Conservation (phyloP, 2,329 filamentous ascomycete genomes). For the Aspergillus tubingensis region DNA sequence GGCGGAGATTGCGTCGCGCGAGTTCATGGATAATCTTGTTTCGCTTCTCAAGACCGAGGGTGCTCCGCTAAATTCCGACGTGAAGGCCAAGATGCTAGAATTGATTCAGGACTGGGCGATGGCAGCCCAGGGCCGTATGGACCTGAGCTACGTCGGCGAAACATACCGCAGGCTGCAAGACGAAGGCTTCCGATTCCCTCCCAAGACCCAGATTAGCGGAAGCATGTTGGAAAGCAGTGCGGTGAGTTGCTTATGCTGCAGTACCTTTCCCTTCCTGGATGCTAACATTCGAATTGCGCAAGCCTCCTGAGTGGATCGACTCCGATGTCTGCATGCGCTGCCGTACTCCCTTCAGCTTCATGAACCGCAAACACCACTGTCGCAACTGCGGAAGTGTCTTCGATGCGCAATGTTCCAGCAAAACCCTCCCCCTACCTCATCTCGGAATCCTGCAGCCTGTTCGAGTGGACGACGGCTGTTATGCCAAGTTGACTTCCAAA, state of each 20-base stretch:
- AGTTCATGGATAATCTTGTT: slow-evolving; percentile 97
- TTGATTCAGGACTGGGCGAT: slow-evolving; percentile 91
- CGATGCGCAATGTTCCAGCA: slow-evolving; percentile 90
- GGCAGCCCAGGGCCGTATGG: slow-evolving; percentile 80
- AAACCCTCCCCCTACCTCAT: slow-evolving; percentile 83
- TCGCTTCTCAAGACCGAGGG: slow-evolving; percentile 84
- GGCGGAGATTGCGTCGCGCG: slow-evolving; percentile 88
- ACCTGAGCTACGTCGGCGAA: slow-evolving; percentile 82
- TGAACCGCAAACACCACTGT: slow-evolving; percentile 97
- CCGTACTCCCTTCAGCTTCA: slow-evolving; percentile 92
- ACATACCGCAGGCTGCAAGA: slow-evolving; percentile 79
- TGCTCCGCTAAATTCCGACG: slow-evolving; percentile 75
- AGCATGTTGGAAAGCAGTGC: slow-evolving; percentile 98
- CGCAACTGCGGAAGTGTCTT: slow-evolving; percentile 98
- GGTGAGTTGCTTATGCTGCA: slow-evolving; percentile 55
- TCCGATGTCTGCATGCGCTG: slow-evolving; percentile 99
- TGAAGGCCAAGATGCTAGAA: slow-evolving; percentile 87
- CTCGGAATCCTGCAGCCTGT: slow-evolving; percentile 89
- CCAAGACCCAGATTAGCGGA: slow-evolving; percentile 81
- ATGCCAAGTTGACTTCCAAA: slow-evolving; percentile 82
- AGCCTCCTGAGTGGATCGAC: slow-evolving; percentile 97
- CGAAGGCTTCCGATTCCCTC: slow-evolving; percentile 88
- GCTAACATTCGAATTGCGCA: slow-evolving; percentile 16
- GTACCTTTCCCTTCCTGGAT: not conserved
- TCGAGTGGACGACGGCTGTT: slow-evolving; percentile 93